These are phyloP conservation scores for Aulographum hederae DNA, from an alignment of 2,329 filamentous ascomycete species.

Conservation along the genomic window DNA sequence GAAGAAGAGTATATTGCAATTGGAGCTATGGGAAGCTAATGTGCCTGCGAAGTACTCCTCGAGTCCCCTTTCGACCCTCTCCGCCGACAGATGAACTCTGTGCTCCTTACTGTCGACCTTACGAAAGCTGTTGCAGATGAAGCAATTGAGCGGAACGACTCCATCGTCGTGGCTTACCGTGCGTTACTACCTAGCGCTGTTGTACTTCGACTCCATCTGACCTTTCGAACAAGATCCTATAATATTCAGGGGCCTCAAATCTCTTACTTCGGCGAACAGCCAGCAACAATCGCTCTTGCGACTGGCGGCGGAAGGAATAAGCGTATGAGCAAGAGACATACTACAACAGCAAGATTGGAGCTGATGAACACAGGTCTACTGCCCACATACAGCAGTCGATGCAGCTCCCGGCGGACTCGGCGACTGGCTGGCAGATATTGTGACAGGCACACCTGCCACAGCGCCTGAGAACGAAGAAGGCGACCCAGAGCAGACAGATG, in stretches of 20 bases:
- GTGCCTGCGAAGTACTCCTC: slow-evolving; percentile 36
- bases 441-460: slow-evolving; percentile 37
- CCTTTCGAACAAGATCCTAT: slow-evolving; percentile 52
- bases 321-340: slow-evolving; percentile 25
- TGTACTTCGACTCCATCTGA: not conserved
- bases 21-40: not conserved
- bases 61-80: slow-evolving; percentile 46
- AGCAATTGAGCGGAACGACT: slow-evolving; percentile 58
- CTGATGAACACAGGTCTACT: slow-evolving; percentile 42
- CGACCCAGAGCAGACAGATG: not conserved
- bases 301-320: slow-evolving; percentile 71
- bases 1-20: slow-evolving; percentile 5
- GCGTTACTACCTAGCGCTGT: slow-evolving; percentile 13
- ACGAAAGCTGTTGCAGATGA: slow-evolving; percentile 80
- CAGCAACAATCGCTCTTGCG: slow-evolving; percentile 75
- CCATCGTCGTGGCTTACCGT: slow-evolving; percentile 83
- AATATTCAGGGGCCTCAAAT: slow-evolving; percentile 86
- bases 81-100: slow-evolving; percentile 42
- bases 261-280: slow-evolving; percentile 63
- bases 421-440: slow-evolving; percentile 82
- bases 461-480: slow-evolving; percentile 8
- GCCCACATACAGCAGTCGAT: slow-evolving; percentile 87
- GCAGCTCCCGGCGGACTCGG: slow-evolving; percentile 71
- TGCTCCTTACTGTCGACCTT: slow-evolving; percentile 76
- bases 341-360: not conserved